Evolutionary conservation across 192 early-diverging fungal genomes (phyloP), one percentile per base, ranked within the genome.

Genomic region (Pilobolus umbonatus): DNA sequence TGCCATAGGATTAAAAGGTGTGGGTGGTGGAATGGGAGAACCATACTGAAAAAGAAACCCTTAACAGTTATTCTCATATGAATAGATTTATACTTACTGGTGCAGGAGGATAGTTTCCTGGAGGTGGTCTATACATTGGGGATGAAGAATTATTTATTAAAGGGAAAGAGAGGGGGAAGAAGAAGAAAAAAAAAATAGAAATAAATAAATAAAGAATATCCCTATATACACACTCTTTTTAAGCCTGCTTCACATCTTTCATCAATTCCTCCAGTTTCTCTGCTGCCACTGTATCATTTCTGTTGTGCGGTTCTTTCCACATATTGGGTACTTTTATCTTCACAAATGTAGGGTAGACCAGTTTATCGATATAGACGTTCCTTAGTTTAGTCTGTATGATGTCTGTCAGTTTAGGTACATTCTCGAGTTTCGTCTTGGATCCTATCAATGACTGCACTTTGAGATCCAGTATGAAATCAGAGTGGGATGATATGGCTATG

Each of bases 361-460:
- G 74, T 60, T 79, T 78, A 39, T 91, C 86, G 28, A 85, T 69
- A 71, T 89, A 89, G 9, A 81, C 73, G 11, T 80, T 72, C 3
- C 84, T 72, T 22, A 93, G 55, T 62, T 84, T 83, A 14, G 81
- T 76, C 12, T 80, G 85, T 42, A 99, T 90, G 8, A 99, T 68
- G 47, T 88, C 83, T 0, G 93, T 90, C 15, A 99, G 76, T 72
- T 95, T 96, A 10, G 95, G 95, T 50, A 98, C 78, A 62, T 95
- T 91, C 72, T 98, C 95, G 15, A 99, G 87, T 69, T 99, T 99
- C 25, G 97, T 94, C 61, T 91, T 83, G 67, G 94, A 93, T 0
- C 97, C 97, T 34, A 99, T 80, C 32, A 98, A 71, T 0, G 94
- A 94, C 42, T 88, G 83, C 1, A 96, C 88, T 36, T 90, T 85